Conservation (phyloP, 108 stramenopile genomes). For the Seminavis robusta region DNA sequence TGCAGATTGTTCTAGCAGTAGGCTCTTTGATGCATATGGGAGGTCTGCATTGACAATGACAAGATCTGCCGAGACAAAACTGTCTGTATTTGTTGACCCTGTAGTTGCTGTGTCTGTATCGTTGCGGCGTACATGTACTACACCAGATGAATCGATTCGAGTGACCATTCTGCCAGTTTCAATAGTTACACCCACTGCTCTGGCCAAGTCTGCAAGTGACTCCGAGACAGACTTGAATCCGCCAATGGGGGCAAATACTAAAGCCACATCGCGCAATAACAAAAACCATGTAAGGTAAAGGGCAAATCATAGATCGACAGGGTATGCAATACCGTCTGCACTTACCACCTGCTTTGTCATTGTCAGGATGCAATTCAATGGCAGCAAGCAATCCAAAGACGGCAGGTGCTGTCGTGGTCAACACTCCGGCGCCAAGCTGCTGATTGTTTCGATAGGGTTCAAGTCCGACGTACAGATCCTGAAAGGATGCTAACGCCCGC, state of each 20-base stretch:
- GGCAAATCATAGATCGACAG: background rate
- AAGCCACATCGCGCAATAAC: no score
- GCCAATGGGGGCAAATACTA: conserved; percentile 80
- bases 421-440: conserved; percentile 52
- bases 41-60: conserved; percentile 89
- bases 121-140: conserved; percentile 27
- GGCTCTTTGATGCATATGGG: conserved; percentile 71
- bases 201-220: conserved; percentile 49
- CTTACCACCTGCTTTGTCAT: conserved; percentile 51
- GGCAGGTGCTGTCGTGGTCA: conserved; percentile 81
- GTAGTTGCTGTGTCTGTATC: conserved; percentile 1
- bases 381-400: conserved; percentile 90
- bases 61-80: conserved; percentile 69
- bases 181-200: conserved; percentile 54
- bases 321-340: background rate
- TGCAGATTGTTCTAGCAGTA: conserved; percentile 21
- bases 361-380: conserved; percentile 82
- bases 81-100: background rate
- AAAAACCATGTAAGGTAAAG: background rate
- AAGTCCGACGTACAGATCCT: conserved; percentile 90
- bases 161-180: conserved; percentile 53
- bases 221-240: conserved; percentile 75
- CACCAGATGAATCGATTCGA: background rate
- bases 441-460: conserved; percentile 65
- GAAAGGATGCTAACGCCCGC: conserved; percentile 82